These are phyloP conservation scores for Pelargonium fulgidum DNA, from an alignment of 441 rosid species.

Conservation along the genomic window DNA sequence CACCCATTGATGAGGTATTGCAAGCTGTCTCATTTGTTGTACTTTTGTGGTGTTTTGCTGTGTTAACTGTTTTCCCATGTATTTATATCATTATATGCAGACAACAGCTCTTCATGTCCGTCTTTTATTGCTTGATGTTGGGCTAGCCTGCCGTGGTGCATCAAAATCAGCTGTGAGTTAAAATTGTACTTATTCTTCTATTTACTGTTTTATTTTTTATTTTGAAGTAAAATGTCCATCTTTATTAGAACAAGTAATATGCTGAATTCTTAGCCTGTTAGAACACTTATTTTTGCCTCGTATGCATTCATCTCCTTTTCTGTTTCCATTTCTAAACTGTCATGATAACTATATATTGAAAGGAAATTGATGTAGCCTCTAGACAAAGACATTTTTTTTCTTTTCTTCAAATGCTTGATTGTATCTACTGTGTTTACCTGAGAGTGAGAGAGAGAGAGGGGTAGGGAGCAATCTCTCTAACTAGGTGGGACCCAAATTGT, in stretches of 20 bases:
- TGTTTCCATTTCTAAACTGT: not conserved
- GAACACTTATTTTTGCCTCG: not conserved
- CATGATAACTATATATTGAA: not conserved
- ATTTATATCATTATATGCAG: constrained; percentile 40
- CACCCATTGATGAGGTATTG: constrained; percentile 87
- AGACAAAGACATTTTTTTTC: not conserved
- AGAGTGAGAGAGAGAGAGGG: too few species aligned
- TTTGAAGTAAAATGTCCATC: not conserved
- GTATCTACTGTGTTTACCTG: not conserved
- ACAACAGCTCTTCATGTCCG: constrained; percentile 79
- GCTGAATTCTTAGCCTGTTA: not conserved
- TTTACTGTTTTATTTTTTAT: not conserved
- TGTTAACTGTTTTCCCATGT: constrained; percentile 21
- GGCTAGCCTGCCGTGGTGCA: constrained; percentile 74
- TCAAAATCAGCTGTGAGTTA: constrained; percentile 72
- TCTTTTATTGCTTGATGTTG: constrained; percentile 75
- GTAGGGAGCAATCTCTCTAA: too few species aligned
- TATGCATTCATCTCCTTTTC: not conserved
- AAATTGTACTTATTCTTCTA: not conserved
- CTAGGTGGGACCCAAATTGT: not conserved
- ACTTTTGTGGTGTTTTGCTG: constrained; percentile 6
- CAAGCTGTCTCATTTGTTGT: constrained; percentile 13
- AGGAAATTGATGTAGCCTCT: not conserved
- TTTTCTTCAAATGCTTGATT: not conserved
- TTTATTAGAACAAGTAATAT: not conserved